These are phyloP conservation scores for Sanguinoderma infundibulare DNA, from an alignment of 1,284 basidiomycete genomes.

Conservation along the genomic window DNA sequence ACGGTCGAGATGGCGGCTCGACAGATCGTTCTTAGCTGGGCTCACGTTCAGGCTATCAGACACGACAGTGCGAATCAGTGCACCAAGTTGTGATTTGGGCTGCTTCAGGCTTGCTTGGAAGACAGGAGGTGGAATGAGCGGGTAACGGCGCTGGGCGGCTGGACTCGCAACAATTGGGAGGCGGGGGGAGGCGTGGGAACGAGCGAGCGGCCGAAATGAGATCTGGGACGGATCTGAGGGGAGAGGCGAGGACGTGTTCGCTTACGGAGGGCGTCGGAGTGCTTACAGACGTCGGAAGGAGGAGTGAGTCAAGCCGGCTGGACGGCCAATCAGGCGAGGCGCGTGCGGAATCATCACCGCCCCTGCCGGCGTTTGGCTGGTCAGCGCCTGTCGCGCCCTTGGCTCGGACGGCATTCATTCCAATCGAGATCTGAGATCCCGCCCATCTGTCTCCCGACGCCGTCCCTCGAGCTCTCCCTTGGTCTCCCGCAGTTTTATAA, in stretches of 20 bases:
- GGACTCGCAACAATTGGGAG: neutral
- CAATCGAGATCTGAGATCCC: constrained; percentile 24
- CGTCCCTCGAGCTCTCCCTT: constrained; percentile 1
- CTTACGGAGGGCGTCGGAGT: constrained; percentile 23
- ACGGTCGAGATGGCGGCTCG: neutral
- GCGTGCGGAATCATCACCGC: constrained; percentile 8
- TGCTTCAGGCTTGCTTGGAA: neutral
- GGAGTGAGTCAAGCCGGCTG: constrained; percentile 13
- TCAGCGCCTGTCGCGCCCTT: constrained; percentile 5
- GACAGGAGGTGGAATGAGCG: constrained; percentile 3
- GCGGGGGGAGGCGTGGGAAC: constrained; percentile 1
- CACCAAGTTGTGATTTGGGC: neutral
- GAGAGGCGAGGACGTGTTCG: constrained; percentile 2
- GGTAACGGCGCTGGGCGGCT: constrained; percentile 1
- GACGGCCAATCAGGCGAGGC: constrained; percentile 13
- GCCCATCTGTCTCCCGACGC: neutral
- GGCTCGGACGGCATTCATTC: constrained; percentile 21
- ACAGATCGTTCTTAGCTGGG: neutral
- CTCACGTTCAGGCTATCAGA: neutral
- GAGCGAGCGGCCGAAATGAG: constrained; percentile 3
- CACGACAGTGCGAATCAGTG: constrained; percentile 2
- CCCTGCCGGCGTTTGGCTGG: constrained; percentile 12
- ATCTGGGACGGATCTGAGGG: constrained; percentile 8
- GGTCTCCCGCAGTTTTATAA: constrained; percentile 15
- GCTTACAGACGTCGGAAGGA: constrained; percentile 13